Base-by-base conservation (phyloP, 2,329 filamentous ascomycete species). In the Cordyceps javanica region DNA sequence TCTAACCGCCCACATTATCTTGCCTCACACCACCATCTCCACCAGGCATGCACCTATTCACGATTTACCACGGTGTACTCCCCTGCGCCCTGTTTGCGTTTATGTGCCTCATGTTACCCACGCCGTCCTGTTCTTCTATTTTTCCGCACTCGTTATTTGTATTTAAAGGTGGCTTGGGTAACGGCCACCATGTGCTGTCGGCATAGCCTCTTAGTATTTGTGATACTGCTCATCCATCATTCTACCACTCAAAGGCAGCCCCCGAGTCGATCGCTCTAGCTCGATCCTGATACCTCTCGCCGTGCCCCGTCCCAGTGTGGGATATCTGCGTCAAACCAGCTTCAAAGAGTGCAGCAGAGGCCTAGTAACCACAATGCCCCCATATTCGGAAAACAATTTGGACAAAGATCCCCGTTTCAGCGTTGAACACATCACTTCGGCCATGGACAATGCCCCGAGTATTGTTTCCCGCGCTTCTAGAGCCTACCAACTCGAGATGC, bases 401-500 rank as follows among this genome's bases (percentile, higher is more conserved):
- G 39, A 28, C 6, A 14, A 3, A 3, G 2, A 14, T 14, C n/a
- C 23, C 3, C 1, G n/a, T 6, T 2, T 8, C 9, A 10, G 14
- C 16, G 7, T 5, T 8, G 7, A 60, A 55, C 45, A 41, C 10
- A 23, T 19, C 4, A 44, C 56, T 28, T 25, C 57, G 9, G 51
- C 51, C 3, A 13, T 41, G 5, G 59, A 57, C 0, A 48, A 55
- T 3, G 39, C 59, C n/a, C 58, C 59, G 16, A 55, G 4, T 13
- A 23, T 63, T 8, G 59, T 58, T 21, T 62, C 68, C 41, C 74
- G 82, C 63, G 69, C 72, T 58, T 69, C 80, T 19, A 74, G 88
- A 48, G 82, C 80, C 1, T 93, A 92, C 64, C 89, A 93, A 70
- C 67, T 82, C 21, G 89, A 92, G 71, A 91, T 93, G 89, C 77